Evolutionary conservation across 2,329 filamentous ascomycete species (phyloP).

Genomic region (Paraphaeosphaeria minitans): DNA sequence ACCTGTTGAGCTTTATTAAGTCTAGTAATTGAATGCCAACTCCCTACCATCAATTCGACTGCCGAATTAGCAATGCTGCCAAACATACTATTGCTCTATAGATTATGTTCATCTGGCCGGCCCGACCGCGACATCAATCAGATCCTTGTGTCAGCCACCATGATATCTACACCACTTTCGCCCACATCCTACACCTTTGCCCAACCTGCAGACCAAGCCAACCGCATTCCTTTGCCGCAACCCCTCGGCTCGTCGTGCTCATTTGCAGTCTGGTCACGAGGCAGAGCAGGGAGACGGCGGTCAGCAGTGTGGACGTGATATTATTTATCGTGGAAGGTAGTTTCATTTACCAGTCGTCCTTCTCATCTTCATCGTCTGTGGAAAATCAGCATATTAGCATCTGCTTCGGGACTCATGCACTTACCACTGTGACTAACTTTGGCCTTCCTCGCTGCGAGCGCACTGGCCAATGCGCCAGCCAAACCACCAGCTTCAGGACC

Average conservation of each 20-base stretch:
- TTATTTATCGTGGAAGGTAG: neutral
- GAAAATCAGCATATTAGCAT: constrained; percentile 31
- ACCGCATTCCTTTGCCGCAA: neutral
- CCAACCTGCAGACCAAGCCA: neutral
- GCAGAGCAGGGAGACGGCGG: neutral
- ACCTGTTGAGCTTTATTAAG: neutral
- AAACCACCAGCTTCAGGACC: constrained; percentile 43
- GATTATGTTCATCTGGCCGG: neutral
- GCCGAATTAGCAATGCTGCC: neutral
- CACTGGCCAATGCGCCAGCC: constrained; percentile 71
- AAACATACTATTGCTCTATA: neutral
- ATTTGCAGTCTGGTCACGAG: neutral
- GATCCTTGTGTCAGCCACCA: neutral
- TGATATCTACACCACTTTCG: neutral
- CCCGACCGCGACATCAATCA: neutral
- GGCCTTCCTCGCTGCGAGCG: constrained; percentile 83
- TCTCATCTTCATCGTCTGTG: constrained; percentile 75
- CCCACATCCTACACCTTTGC: neutral
- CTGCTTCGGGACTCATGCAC: constrained; percentile 17
- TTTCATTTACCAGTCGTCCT: constrained; percentile 70
- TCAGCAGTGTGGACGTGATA: neutral
- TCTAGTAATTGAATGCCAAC: neutral
- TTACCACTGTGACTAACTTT: constrained; percentile 95
- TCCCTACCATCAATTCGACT: neutral
- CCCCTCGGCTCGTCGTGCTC: neutral